Base-by-base conservation (phyloP, 148 eudicot species). In the Rhododendron ovatum region DNA sequence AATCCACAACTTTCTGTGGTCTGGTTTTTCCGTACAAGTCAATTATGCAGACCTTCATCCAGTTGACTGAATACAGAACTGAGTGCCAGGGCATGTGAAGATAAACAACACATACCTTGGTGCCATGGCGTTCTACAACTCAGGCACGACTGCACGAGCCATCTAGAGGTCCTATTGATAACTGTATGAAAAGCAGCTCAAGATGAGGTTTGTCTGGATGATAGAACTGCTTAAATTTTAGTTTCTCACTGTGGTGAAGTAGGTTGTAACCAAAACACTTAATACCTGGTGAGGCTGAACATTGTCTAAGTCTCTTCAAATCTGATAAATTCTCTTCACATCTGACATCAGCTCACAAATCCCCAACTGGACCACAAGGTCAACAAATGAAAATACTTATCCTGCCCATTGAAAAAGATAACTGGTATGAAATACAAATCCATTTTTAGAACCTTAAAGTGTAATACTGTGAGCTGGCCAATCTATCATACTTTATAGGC, bases 221-320 rank as follows among this genome's bases (percentile, higher is more conserved):
- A 85, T 73, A 26, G 74, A 71, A 67, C 26, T 26, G 39, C 50
- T 84, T 17, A 69, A 5, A 81, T 37, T 22, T 71, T 20, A 45
- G 73, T 20, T 53, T 41, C 24, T 61, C 30, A 28, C 20, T 1
- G 57, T 11, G 43, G 41, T 6, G 55, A 82, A 22, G 24, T 41
- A 67, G 61, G 76, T 59, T 5, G 9, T 59, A 6, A 59, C 65
- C 76, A 77, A 47, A 43, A 78, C 15, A 81, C 48, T 55, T 26
- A 15, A 26, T 76, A 78, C 85, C 86, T 61, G 57, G 73, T 35
- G 74, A 81, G 88, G 73, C 85, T 53, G 73, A 55, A 82, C 39
- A 81, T 81, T 65, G 28, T 33, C 22, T 48, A 41, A 69, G 12
- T 76, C 67, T 77, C 28, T 30, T 26, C 7, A 57, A 57, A 57